phyloP scores from a whole-genome alignment of 2,329 filamentous ascomycete species.

The Arachnomyces sp. region DNA sequence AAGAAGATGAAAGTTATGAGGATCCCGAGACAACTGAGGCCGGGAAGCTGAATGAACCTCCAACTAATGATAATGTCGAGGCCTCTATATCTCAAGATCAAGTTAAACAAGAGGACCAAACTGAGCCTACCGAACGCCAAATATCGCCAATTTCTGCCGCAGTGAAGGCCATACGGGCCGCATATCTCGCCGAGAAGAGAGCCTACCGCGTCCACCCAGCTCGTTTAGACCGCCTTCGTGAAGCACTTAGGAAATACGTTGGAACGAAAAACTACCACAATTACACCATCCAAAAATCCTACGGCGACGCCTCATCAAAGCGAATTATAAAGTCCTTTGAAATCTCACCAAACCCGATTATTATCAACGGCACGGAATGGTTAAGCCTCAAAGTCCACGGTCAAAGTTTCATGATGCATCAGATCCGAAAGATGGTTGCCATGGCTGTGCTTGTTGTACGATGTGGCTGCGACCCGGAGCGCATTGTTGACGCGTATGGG shows the following conservation, averaged over 20 bases:
- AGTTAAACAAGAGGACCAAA: constrained; percentile 12
- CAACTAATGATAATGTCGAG: constrained; percentile 5
- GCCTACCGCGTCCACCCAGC: constrained; percentile 69
- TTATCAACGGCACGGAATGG: constrained; percentile 91
- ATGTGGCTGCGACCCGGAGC: constrained; percentile 65
- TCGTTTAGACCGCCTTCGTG: constrained; percentile 68
- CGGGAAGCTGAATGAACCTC: constrained; percentile 10
- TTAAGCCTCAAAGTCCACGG: constrained; percentile 92
- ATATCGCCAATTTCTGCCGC: constrained; percentile 53
- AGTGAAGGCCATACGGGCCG: constrained; percentile 67
- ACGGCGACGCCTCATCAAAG: constrained; percentile 74
- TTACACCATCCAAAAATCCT: constrained; percentile 86
- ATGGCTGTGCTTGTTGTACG: constrained; percentile 81
- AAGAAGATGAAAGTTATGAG: constrained; percentile 12
- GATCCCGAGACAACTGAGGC: constrained; percentile 7
- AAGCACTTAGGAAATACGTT: constrained; percentile 64
- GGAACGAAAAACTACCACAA: constrained; percentile 95
- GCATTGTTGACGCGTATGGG: constrained; percentile 68
- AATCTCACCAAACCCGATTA: constrained; percentile 65
- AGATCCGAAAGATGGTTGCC: constrained; percentile 98
- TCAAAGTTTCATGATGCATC: constrained; percentile 99
- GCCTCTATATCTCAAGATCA: constrained; percentile 4
- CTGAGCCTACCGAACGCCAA: constrained; percentile 14
- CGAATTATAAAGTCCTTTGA: constrained; percentile 89
- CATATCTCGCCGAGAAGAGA: constrained; percentile 75